Evolutionary conservation across 2,329 filamentous ascomycete genomes (phyloP), one percentile per base, ranked within the genome.

Genomic region (Pseudocercospora crystallina): DNA sequence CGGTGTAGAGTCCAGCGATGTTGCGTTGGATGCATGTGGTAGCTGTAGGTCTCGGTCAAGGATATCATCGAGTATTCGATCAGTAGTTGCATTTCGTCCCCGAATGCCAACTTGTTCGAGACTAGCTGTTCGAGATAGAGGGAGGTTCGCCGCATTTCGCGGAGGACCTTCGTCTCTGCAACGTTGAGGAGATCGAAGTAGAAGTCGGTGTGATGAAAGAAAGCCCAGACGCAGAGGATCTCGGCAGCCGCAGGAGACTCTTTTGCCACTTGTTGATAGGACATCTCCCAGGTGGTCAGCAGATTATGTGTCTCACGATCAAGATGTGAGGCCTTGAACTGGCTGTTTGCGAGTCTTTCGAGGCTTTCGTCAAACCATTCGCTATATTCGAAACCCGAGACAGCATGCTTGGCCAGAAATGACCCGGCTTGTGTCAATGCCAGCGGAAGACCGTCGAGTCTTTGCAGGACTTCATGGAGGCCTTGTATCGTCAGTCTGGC

Each of bases 201-300:
- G 5, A 49, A 14, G 14, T 37, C 33, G 13, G 13, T 37, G 15
- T 35, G 32, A 42, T 51, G 12, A 7, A 51, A 20, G 30, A 17
- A 51, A 3, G 48, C 41, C 48, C 41, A 51, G 8, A 51, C 15
- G 5, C 36, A 8, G 10, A 68, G 60, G 35, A 67, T 41, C 5
- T 61, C 52, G 2, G 60, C 61, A 5, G 64, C 60, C 5, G 36
- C n/a, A 35, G 57, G 34, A 41, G 59, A 58, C 47, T 60, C 55
- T 8, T 51, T 45, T 26, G 44, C 30, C 12, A 68, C 59, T 10
- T 61, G 58, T 30, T 67, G 46, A 52, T 67, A 67, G 5, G 61
- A 66, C 33, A 68, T 63, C 13, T 54, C 56, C 65, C 61, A 69
- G 12, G 62, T 67, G n/a, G 60, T 65, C 51, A 62, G 61, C 33